Evolutionary conservation across 1,284 basidiomycete species (phyloP), one percentile per base, ranked within the genome.

Genomic region (Ceratobasidium sp.): DNA sequence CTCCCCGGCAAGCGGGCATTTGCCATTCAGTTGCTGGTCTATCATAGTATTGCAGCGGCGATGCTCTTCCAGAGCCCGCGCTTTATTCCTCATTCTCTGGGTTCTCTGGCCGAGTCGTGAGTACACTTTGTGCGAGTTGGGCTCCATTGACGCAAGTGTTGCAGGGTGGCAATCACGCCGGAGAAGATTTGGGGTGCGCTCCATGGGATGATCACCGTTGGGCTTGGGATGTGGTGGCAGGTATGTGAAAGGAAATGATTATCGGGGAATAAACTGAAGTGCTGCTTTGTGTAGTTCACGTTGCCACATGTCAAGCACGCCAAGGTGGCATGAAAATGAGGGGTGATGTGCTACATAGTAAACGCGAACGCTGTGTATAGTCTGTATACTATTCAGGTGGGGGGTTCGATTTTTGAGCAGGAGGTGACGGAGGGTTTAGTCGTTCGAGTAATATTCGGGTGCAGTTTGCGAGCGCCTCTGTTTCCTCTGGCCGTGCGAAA

Each of bases 1-100:
- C 84, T 95, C 3, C 94, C 94, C 0, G 93, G 93, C 8, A 95
- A 95, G 84, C 89, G 94, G 19, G 94, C 92, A 0, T 84, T 94
- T 2, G 94, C 92, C 0, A 90, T 95, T 66, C 89, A 87, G 15
- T 87, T 95, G 5, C 90, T 92, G 77, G 81, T 95, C 13, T 95
- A 95, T 82, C 94, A 95, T 82, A 90, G 87, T 79, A 84, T 91
- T 34, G 88, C 88, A 51, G 93, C 93, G 0, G 93, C 92, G 0
- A 84, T 95, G 54, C 87, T 95, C 67, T 91, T 89, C 82, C 89
- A 92, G 79, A 87, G 92, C 0, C 93, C 93, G 0, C 89, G 93
- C 32, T 92, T 95, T 81, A 91, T 95, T 77, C 92, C 93, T 15
- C 86, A 89, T 77, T 86, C 89, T 0, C 89, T 95, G 76, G 94